Conservation (phyloP, 805 yeast species). For the Hyphopichia homilentoma region DNA sequence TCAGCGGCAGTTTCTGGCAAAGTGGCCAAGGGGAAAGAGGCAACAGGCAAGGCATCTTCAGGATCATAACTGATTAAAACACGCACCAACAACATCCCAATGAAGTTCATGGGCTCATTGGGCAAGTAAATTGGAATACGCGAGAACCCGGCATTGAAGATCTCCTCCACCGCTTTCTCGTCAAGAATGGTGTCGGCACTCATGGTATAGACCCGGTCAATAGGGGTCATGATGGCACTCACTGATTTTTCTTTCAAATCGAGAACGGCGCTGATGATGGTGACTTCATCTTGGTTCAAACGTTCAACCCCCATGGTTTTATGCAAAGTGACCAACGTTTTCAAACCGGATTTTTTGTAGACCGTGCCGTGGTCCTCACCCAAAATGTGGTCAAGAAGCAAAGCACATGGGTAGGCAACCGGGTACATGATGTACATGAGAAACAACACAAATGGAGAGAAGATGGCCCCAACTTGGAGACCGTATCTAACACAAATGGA, state of each 20-base stretch:
- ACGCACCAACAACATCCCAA: slow-evolving; percentile 92
- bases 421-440: slow-evolving; percentile 92
- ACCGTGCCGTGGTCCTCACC: slow-evolving; percentile 98
- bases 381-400: slow-evolving; percentile 70
- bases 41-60: slow-evolving; percentile 89
- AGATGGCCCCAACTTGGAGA: slow-evolving; percentile 81
- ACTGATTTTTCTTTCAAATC: slow-evolving; percentile 92
- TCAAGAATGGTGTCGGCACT: slow-evolving; percentile 78
- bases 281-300: slow-evolving; percentile 90
- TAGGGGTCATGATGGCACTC: slow-evolving; percentile 88
- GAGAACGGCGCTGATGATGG: slow-evolving; percentile 89
- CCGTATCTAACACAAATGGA: slow-evolving; percentile 92
- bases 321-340: slow-evolving; percentile 89
- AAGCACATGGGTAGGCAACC: slow-evolving; percentile 85
- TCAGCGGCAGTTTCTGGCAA: slow-evolving; percentile 90
- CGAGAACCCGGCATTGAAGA: slow-evolving; percentile 90
- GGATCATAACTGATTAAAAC: slow-evolving; percentile 95
- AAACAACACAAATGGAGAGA: slow-evolving; percentile 80
- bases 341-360: slow-evolving; percentile 87
- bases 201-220: slow-evolving; percentile 84
- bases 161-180: slow-evolving; percentile 81
- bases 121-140: slow-evolving; percentile 93
- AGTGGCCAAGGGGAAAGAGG: slow-evolving; percentile 92
- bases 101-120: slow-evolving; percentile 81
- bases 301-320: slow-evolving; percentile 94